Percentiles rank a stretch among this genome's conserved stretches.
These are phyloP conservation scores for Aureobasidium musti DNA, from an alignment of 2,329 filamentous ascomycete genomes.

Conservation along the genomic window DNA sequence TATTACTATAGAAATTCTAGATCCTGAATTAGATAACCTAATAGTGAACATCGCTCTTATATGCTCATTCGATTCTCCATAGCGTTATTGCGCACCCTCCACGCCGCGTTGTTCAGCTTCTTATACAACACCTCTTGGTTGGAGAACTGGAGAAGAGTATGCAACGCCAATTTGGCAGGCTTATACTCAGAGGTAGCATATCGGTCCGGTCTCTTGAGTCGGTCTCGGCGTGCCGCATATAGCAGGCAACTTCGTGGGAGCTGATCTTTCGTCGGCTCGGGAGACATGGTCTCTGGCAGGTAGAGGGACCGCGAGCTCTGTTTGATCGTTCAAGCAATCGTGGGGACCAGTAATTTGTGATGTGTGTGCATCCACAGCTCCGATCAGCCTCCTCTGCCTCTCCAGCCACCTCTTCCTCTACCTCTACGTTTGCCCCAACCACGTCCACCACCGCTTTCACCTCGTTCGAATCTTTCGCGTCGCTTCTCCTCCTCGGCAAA, in stretches of 20 bases:
- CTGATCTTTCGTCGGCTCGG: neutral
- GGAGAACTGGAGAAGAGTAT: neutral
- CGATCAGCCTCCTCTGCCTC: slow-evolving; percentile 24
- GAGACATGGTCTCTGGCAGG: neutral
- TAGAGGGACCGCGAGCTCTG: neutral
- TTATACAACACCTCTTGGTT: neutral
- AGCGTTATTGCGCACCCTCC: neutral
- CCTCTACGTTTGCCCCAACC: slow-evolving; percentile 51
- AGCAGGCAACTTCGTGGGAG: neutral
- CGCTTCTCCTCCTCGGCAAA: slow-evolving; percentile 56
- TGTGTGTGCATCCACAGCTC: neutral
- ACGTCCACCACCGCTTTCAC: slow-evolving; percentile 44
- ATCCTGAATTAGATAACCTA: neutral
- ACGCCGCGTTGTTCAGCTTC: neutral
- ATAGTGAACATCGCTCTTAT: neutral
- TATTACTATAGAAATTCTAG: neutral
- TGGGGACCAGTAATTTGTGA: neutral
- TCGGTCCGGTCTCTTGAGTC: neutral
- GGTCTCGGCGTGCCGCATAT: neutral
- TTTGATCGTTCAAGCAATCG: neutral
- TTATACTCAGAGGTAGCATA: neutral
- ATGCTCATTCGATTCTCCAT: neutral
- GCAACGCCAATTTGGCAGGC: neutral
- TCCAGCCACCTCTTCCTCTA: slow-evolving; percentile 47
- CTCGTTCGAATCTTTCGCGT: slow-evolving; percentile 49